Base-by-base conservation (phyloP, 768 basidiomycete species). In the Punctularia strigosozonata region DNA sequence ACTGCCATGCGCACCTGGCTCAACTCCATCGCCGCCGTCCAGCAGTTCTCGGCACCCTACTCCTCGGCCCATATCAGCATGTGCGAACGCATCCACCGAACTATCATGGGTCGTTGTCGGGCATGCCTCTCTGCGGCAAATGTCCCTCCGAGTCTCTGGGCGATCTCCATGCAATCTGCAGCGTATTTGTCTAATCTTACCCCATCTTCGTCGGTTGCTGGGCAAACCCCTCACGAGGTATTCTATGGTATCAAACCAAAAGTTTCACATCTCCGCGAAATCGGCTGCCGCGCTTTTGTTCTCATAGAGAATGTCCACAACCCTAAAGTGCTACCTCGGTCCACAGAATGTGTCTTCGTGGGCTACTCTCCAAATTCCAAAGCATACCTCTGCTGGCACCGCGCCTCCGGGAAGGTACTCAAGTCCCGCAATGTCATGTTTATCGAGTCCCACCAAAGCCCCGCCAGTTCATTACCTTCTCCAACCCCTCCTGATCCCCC, bases 271-370 rank as follows among this genome's bases (percentile, higher is more conserved):
- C 43, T 58, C 2, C 39, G 54, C 1, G 52, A 53, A 26, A 50
- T 53, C 6, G 57, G 57, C 4, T 53, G 42, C 4, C 24, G 39
- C 0, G 52, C 49, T 0, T 57, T 47, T 21, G 53, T 54, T 0
- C 44, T 47, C 6, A 44, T 50, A 17, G 38, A 36, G 12, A 38
- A 45, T 15, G 22, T 35, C 0, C 43, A 54, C 31, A 50, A 50
- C 25, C 48, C 48, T 0, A 57, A 57, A 24, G 36, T 52, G 2
- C 30, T 43, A 18, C 39, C 31, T 1, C 36, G 47, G 1, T 50
- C 52, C n/a, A n/a, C n/a, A n/a, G 26, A n/a, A n/a, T n/a, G n/a
- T n/a, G n/a, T n/a, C n/a, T n/a, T n/a, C n/a, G n/a, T n/a, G n/a
- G n/a, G n/a, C 26, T 28, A 28, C 26, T 8, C 10, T 28, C 26